phyloP scores from a whole-genome alignment of 805 yeast species.

The Pichia rugopelliculosa region DNA sequence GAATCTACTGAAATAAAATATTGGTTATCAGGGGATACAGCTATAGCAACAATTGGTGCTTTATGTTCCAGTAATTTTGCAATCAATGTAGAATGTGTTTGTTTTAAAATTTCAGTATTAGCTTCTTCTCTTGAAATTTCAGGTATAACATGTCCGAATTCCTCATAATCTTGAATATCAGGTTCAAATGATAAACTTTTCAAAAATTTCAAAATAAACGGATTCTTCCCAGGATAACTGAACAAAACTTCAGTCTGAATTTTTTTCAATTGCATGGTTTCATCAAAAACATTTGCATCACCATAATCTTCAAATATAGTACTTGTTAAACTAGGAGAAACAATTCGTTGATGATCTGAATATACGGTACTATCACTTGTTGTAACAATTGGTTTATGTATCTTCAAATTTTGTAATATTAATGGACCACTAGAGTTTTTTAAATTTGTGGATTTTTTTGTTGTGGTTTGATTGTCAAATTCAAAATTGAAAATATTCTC shows the following conservation, averaged over 20 bases:
- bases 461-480: background rate
- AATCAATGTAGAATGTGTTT: conserved; percentile 30
- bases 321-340: background rate
- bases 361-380: conserved; percentile 17
- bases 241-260: conserved; percentile 29
- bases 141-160: conserved; percentile 47
- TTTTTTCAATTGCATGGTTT: conserved; percentile 19
- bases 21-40: conserved; percentile 51
- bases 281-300: conserved; percentile 21
- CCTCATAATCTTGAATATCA: conserved; percentile 50
- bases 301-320: conserved; percentile 17
- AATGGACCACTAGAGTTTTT: background rate
- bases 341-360: background rate
- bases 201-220: conserved; percentile 52
- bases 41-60: conserved; percentile 49
- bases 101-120: background rate
- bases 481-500: background rate
- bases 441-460: background rate
- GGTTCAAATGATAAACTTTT: conserved; percentile 49
- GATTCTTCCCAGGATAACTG: conserved; percentile 64
- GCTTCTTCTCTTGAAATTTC: background rate
- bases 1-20: conserved; percentile 75
- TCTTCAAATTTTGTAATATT: conserved; percentile 4
- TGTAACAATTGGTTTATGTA: conserved; percentile 1
- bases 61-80: conserved; percentile 58